Percentiles rank a stretch among this genome's conserved stretches.
These are phyloP conservation scores for Ophiocordyceps sinensis DNA, from an alignment of 2,329 filamentous ascomycete species.

Conservation along the genomic window DNA sequence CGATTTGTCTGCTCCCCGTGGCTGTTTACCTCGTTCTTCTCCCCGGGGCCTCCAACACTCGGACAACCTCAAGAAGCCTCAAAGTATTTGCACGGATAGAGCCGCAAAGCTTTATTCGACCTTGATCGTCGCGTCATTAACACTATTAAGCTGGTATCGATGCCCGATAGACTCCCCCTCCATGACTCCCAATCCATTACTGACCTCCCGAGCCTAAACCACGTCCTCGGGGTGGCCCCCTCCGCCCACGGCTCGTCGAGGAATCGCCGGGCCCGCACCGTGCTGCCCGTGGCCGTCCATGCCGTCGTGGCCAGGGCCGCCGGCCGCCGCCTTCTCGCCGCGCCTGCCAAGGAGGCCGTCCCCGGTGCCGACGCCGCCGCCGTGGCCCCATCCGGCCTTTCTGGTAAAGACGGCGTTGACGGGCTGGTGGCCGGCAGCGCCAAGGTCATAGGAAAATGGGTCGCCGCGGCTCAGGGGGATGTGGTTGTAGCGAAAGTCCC, in stretches of 20 bases:
- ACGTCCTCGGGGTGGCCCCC: neutral
- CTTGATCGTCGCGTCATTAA: no score
- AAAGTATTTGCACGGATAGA: no score
- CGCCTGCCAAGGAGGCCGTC: neutral
- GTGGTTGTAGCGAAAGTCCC: conserved; percentile 53
- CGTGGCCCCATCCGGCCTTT: neutral
- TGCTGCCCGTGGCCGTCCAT: neutral
- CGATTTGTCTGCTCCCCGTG: no score
- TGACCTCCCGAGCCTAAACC: neutral
- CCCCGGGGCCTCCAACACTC: no score
- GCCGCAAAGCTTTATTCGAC: no score
- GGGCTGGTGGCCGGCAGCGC: neutral
- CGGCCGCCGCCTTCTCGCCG: neutral
- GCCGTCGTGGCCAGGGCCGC: neutral
- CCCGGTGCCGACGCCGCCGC: neutral
- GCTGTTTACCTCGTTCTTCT: no score
- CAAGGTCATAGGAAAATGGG: conserved; percentile 2
- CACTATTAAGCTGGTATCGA: no score
- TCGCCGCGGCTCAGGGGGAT: conserved; percentile 44
- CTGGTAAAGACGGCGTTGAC: neutral
- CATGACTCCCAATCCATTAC: no score
- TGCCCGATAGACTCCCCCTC: no score
- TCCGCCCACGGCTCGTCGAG: neutral
- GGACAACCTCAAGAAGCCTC: no score
- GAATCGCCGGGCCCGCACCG: neutral